Conservation (phyloP, 2,329 filamentous ascomycete genomes). For the Fusarium buxicola region DNA sequence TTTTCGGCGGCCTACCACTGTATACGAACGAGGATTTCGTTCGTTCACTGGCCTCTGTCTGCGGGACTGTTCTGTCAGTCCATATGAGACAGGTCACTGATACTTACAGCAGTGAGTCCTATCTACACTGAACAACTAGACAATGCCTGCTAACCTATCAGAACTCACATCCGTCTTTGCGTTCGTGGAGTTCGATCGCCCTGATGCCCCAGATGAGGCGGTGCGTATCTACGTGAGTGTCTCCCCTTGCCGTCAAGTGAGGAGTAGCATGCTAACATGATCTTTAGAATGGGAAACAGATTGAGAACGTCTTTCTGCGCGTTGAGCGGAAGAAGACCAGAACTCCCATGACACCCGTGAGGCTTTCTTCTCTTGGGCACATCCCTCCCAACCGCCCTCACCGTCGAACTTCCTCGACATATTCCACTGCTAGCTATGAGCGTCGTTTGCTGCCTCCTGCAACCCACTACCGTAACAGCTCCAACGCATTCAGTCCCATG, state of each 20-base stretch:
- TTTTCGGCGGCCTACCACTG: slow-evolving; percentile 59
- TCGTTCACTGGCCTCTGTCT: slow-evolving; percentile 50
- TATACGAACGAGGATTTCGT: slow-evolving; percentile 53
- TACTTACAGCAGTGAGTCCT: slow-evolving; percentile 26
- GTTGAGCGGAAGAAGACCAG: slow-evolving; percentile 54
- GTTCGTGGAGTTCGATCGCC: slow-evolving; percentile 55
- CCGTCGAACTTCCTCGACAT: slow-evolving; percentile 8
- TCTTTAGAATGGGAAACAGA: slow-evolving; percentile 48
- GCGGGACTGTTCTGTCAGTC: slow-evolving; percentile 51
- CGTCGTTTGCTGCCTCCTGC: not conserved
- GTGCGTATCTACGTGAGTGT: slow-evolving; percentile 53
- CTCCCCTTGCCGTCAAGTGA: not conserved
- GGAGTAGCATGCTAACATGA: slow-evolving; percentile 2
- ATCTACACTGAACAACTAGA: not conserved
- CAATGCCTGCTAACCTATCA: slow-evolving; percentile 27
- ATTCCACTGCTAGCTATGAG: not conserved
- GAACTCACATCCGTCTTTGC: slow-evolving; percentile 46
- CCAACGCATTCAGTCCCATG: too few species aligned
- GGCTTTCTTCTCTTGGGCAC: not conserved
- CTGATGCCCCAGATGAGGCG: slow-evolving; percentile 53
- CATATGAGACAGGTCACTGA: slow-evolving; percentile 14
- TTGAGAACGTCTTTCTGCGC: slow-evolving; percentile 51
- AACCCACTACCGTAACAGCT: not conserved
- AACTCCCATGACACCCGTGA: slow-evolving; percentile 10
- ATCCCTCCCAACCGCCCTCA: slow-evolving; percentile 15